Conservation (phyloP, 768 basidiomycete genomes). For the Agrocybe pediades region DNA sequence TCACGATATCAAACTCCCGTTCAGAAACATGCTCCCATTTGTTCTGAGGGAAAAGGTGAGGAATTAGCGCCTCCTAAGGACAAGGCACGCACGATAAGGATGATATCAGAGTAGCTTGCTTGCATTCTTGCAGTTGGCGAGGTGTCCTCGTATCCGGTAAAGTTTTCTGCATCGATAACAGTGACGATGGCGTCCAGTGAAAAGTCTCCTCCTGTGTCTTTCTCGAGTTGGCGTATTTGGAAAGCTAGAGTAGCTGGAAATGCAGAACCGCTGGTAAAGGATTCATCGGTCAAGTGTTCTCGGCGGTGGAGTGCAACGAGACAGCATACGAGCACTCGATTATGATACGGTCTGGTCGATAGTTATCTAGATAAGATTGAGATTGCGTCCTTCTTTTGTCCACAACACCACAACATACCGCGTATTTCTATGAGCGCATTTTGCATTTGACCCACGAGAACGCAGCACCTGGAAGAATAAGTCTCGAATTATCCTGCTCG, state of each 20-base stretch:
- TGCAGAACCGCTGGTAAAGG: slow-evolving; percentile 72
- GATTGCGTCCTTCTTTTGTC: not conserved
- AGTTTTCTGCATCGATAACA: slow-evolving; percentile 90
- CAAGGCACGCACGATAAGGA: slow-evolving; percentile 61
- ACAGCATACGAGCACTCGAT: slow-evolving; percentile 89
- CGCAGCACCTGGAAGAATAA: slow-evolving; percentile 71
- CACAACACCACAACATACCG: slow-evolving; percentile 45
- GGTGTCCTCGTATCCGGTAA: slow-evolving; percentile 89
- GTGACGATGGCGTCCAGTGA: slow-evolving; percentile 90
- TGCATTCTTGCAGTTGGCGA: slow-evolving; percentile 92
- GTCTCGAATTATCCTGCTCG: not conserved
- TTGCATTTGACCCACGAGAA: slow-evolving; percentile 94
- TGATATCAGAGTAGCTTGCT: slow-evolving; percentile 92
- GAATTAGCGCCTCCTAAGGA: slow-evolving; percentile 3
- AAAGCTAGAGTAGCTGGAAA: slow-evolving; percentile 96
- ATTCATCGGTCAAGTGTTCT: not conserved
- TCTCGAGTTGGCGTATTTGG: slow-evolving; percentile 89
- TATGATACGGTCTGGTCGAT: slow-evolving; percentile 86
- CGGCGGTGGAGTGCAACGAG: not conserved
- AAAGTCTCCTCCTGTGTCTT: slow-evolving; percentile 71
- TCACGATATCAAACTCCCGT: slow-evolving; percentile 74
- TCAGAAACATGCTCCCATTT: slow-evolving; percentile 90
- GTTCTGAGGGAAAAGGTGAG: slow-evolving; percentile 48
- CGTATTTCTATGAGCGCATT: slow-evolving; percentile 86
- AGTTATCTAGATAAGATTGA: slow-evolving; percentile 58